Evolutionary conservation across 768 basidiomycete genomes (phyloP).

Genomic region (Trametes coccinea): DNA sequence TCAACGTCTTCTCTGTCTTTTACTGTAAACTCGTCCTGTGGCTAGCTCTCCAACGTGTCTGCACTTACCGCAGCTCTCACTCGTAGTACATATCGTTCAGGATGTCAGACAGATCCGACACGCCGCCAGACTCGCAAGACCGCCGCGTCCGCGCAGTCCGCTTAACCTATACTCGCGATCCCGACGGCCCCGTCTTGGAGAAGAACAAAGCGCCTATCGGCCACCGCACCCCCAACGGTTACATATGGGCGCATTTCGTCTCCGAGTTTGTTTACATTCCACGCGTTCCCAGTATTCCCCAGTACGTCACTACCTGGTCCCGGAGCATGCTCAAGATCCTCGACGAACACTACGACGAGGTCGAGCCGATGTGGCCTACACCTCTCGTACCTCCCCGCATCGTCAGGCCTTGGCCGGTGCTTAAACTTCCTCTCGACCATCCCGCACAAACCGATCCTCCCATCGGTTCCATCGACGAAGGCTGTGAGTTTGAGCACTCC

Average conservation of each 20-base stretch:
- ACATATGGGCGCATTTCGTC: constrained; percentile 20
- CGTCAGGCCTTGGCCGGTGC: constrained; percentile 28
- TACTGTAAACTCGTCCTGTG: too few species aligned
- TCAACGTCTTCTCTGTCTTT: too few species aligned
- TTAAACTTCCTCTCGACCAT: constrained; percentile 11
- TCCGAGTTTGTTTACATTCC: constrained; percentile 18
- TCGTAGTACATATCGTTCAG: not conserved
- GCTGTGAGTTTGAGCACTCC: constrained; percentile 21
- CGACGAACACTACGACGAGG: constrained; percentile 33
- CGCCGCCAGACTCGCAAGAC: not conserved
- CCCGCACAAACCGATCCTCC: not conserved
- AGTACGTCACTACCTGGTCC: constrained; percentile 35
- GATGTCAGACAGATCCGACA: not conserved
- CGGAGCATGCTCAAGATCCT: constrained; percentile 37
- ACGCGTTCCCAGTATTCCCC: constrained; percentile 17
- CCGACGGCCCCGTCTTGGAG: constrained; percentile 17
- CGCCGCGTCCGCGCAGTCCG: constrained; percentile 6
- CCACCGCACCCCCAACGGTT: constrained; percentile 17
- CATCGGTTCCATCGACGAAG: constrained; percentile 21
- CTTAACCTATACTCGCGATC: constrained; percentile 2
- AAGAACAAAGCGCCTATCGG: constrained; percentile 23
- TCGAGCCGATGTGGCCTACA: constrained; percentile 9
- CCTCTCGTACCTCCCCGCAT: constrained; percentile 25
- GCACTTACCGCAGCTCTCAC: too few species aligned
- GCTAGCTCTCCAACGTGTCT: too few species aligned